Conservation (phyloP, 2,329 filamentous ascomycete genomes). For the Fusarium sp. region DNA sequence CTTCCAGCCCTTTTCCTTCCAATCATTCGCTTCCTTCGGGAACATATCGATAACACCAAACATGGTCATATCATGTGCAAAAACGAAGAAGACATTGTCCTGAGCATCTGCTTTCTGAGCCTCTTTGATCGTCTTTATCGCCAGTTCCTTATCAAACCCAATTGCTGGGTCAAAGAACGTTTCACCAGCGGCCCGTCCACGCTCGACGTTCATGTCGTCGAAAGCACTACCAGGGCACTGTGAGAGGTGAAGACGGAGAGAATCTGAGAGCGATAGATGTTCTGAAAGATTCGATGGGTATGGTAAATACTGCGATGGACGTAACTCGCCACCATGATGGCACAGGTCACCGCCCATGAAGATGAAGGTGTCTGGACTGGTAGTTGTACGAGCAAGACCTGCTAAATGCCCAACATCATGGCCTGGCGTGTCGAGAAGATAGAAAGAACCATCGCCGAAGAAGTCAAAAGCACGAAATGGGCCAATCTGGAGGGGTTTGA, state of each 20-base stretch:
- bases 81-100: constrained; percentile 9
- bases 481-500: not conserved
- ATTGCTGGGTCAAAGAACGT: constrained; percentile 15
- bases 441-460: constrained; percentile 28
- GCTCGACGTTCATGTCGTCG: not conserved
- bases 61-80: constrained; percentile 5
- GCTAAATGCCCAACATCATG: constrained; percentile 19
- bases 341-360: constrained; percentile 20
- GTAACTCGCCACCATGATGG: constrained; percentile 11
- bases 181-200: not conserved
- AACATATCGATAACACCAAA: constrained; percentile 6
- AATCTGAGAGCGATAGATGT: not conserved
- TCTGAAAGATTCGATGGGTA: not conserved
- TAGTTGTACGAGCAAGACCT: constrained; percentile 22
- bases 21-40: not conserved
- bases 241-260: not conserved
- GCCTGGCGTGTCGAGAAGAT: constrained; percentile 24
- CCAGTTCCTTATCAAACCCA: not conserved
- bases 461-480: constrained; percentile 24
- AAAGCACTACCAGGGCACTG: constrained; percentile 1
- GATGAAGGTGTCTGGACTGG: not conserved
- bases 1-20: constrained; percentile 10
- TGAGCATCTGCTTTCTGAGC: constrained; percentile 8
- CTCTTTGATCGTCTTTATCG: constrained; percentile 1
- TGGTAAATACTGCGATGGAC: constrained; percentile 1